A percentile compares a stretch with the other conserved stretches of the same genome.
These are phyloP conservation scores for Aspergillus sclerotiicarbonarius DNA, from an alignment of 495 filamentous ascomycete genomes.

Conservation along the genomic window DNA sequence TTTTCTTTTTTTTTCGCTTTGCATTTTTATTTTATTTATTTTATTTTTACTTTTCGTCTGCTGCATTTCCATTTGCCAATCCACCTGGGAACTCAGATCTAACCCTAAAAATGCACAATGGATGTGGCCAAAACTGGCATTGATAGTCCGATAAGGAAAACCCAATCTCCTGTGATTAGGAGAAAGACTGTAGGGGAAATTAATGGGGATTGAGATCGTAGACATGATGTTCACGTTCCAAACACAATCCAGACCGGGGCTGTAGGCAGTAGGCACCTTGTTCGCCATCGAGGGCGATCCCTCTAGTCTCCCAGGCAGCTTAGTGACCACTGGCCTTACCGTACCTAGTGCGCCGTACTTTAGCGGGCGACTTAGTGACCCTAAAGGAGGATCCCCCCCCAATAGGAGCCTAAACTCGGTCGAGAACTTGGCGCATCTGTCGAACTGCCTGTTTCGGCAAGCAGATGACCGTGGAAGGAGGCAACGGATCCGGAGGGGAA, in stretches of 20 bases:
- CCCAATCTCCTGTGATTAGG: neutral
- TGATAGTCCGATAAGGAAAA: neutral
- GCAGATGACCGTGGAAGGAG: neutral
- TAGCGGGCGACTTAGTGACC: conserved; percentile 1
- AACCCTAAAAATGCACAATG: conserved; percentile 3
- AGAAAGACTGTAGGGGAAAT: neutral
- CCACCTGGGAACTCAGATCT: conserved; percentile 4
- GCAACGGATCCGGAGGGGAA: neutral
- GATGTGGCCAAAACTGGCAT: neutral
- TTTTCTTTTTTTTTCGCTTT: neutral
- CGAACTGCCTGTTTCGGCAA: conserved; percentile 13
- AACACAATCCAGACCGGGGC: neutral
- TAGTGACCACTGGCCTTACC: neutral
- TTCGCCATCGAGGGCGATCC: conserved; percentile 4
- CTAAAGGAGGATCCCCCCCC: conserved; percentile 12
- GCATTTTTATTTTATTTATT: neutral
- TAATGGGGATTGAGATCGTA: neutral
- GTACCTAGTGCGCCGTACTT: neutral
- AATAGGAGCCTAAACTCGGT: conserved; percentile 15
- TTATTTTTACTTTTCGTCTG: neutral
- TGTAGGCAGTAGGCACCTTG: neutral
- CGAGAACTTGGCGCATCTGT: conserved; percentile 20
- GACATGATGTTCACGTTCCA: neutral
- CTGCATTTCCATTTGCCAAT: neutral
- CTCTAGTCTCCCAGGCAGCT: neutral